Base-by-base conservation (phyloP, 805 yeast species). In the Teunomyces stri region DNA sequence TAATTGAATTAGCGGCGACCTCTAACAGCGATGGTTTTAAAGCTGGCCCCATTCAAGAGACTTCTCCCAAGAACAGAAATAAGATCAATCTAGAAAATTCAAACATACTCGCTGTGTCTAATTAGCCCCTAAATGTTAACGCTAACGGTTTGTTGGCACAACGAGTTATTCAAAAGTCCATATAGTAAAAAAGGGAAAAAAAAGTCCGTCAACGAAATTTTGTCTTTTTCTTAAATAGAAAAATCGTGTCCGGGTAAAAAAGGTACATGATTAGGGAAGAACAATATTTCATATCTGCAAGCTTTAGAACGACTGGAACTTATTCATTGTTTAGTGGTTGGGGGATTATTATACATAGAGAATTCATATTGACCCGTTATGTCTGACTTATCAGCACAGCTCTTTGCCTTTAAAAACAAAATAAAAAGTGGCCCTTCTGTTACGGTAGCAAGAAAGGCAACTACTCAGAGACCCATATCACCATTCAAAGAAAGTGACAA, bases 1-100 rank as follows among this genome's bases (percentile, higher is more conserved):
- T 65, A 56, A 59, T 48, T 58, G 62, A 25, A 60, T 68, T 68
- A 72, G 76, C 75, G 85, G 89, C 89, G 84, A 85, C 96, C 96
- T 89, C 90, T 68, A 84, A 85, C 88, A 81, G 91, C 96, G 89
- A 89, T 89, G 97, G 97, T 89, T 89, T 89, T 89, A 88, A 86
- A 84, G 89, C 81, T 84, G 94, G 69, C 45, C 46, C 38, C 43
- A 16, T 33, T 16, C 30, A 42, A 33, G 39, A 43, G 51, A 50
- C 56, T 52, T 49, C 53, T 50, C 52, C 54, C 41, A 21, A 37
- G 42, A 33, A 31, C 27, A 27, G 34, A 28, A 50, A 42, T 52
- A 45, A 25, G 51, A 42, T 61, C 54, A 33, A 45, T 68, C 62
- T 66, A 40, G 65, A 56, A 56, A 49, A 46, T 50, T 54, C 41